Evolutionary conservation across 257 asterid genomes (phyloP).

Genomic region (Nicotiana tabacum): DNA sequence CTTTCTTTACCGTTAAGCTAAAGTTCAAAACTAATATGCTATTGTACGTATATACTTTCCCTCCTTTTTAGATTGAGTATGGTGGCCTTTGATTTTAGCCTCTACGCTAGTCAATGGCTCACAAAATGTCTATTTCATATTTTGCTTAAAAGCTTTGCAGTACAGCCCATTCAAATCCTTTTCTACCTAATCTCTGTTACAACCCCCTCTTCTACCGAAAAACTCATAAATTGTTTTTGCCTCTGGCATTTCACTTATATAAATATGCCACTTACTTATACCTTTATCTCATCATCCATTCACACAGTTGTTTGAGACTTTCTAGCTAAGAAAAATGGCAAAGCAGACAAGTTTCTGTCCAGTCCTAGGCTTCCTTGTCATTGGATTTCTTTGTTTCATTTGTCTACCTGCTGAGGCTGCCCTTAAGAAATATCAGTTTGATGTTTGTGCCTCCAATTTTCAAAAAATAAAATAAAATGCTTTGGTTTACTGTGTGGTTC

Average conservation of each 20-base stretch:
- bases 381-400: conserved; percentile 8
- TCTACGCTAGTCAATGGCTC: conserved; percentile 13
- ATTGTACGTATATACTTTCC: neutral
- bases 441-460: conserved; percentile 28
- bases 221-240: neutral
- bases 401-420: conserved; percentile 33
- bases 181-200: conserved; percentile 11
- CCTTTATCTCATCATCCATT: neutral
- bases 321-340: neutral
- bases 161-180: neutral
- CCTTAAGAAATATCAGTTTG: conserved; percentile 48
- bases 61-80: neutral
- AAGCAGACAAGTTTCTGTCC: neutral
- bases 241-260: conserved; percentile 10
- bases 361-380: conserved; percentile 5
- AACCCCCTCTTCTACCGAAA: conserved; percentile 1
- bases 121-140: neutral
- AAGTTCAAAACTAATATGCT: neutral
- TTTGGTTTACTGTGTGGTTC: neutral
- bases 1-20: conserved; percentile 16
- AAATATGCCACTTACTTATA: neutral
- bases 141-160: conserved; percentile 11
- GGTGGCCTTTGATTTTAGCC: conserved; percentile 10
- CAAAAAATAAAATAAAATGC: no score
- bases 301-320: neutral